These are phyloP conservation scores for Chrysoporthe cubensis DNA, from an alignment of 2,329 filamentous ascomycete species.

Conservation along the genomic window DNA sequence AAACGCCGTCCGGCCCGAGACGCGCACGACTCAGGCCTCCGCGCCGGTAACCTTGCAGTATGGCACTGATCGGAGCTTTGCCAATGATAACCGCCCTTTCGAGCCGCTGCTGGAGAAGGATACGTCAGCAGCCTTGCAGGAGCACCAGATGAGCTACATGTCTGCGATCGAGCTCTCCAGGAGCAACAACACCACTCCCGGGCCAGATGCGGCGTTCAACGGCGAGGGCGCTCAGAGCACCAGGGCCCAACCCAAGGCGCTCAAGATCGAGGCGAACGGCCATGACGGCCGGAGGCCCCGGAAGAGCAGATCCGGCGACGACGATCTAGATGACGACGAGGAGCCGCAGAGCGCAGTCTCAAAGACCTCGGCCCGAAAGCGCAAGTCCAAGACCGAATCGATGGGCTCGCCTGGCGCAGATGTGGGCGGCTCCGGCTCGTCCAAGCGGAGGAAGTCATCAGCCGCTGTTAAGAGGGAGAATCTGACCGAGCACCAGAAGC, in stretches of 20 bases:
- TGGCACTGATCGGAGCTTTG: slow-evolving; percentile 72
- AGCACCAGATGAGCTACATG: slow-evolving; percentile 59
- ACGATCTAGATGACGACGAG: slow-evolving; percentile 44
- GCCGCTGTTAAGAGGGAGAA: slow-evolving; percentile 67
- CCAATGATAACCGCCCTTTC: slow-evolving; percentile 56
- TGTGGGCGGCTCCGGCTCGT: slow-evolving; percentile 36
- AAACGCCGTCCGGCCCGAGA: slow-evolving; percentile 41
- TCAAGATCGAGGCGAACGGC: slow-evolving; percentile 42
- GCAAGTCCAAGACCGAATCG: slow-evolving; percentile 52
- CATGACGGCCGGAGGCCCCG: slow-evolving; percentile 36
- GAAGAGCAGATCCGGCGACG: slow-evolving; percentile 57
- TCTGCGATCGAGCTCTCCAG: slow-evolving; percentile 60
- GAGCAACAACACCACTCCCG: slow-evolving; percentile 63
- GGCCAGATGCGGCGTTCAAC: slow-evolving; percentile 55
- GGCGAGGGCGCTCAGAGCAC: slow-evolving; percentile 33
- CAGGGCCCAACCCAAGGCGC: slow-evolving; percentile 33
- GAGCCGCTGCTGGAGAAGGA: slow-evolving; percentile 60
- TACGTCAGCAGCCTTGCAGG: slow-evolving; percentile 59
- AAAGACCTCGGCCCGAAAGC: slow-evolving; percentile 46
- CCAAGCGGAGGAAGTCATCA: slow-evolving; percentile 57
- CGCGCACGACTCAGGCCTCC: slow-evolving; percentile 37
- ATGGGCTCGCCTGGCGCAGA: slow-evolving; percentile 41
- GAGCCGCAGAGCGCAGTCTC: slow-evolving; percentile 41
- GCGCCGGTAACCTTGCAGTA: slow-evolving; percentile 57
- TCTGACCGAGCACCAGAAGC: slow-evolving; percentile 78